A percentile compares a stretch with the other conserved stretches of the same genome.
phyloP scores from a whole-genome alignment of 1,284 basidiomycete genomes.

The Paramarasmius palmivorus region DNA sequence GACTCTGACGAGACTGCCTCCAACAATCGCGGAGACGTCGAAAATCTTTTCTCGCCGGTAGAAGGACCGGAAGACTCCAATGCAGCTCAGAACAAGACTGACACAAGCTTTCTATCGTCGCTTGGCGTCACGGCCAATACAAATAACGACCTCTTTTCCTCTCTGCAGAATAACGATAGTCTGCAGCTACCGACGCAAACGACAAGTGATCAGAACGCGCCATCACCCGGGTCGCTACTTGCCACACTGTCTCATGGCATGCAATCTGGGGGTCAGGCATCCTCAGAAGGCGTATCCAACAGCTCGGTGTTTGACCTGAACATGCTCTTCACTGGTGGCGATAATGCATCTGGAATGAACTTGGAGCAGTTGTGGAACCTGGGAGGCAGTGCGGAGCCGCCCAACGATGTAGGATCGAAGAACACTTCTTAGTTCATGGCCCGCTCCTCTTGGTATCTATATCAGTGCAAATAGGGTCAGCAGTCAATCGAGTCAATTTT shows the following conservation, averaged over 20 bases:
- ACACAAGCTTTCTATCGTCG: constrained; percentile 25
- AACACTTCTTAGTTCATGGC: no score
- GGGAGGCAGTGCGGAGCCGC: neutral
- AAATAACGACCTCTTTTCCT: constrained; percentile 27
- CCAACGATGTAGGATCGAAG: neutral
- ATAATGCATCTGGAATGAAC: constrained; percentile 25
- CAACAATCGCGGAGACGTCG: constrained; percentile 31
- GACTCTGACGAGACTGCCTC: constrained; percentile 36
- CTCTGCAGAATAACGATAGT: constrained; percentile 9
- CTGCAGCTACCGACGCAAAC: constrained; percentile 1
- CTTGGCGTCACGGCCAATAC: constrained; percentile 14
- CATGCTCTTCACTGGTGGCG: constrained; percentile 39
- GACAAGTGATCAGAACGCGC: constrained; percentile 19
- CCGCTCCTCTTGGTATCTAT: no score
- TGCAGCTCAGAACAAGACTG: constrained; percentile 19
- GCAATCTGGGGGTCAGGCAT: constrained; percentile 14
- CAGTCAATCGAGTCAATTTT: no score
- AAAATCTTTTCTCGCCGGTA: constrained; percentile 50
- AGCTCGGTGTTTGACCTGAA: constrained; percentile 44
- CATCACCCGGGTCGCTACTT: constrained; percentile 38
- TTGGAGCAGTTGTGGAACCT: constrained; percentile 19
- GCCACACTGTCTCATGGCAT: constrained; percentile 32
- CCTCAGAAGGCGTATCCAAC: constrained; percentile 19
- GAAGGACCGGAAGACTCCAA: constrained; percentile 22
- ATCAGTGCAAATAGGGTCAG: no score